Evolutionary conservation across 768 basidiomycete species (phyloP).

Genomic region (Rhizopogon roseolus): DNA sequence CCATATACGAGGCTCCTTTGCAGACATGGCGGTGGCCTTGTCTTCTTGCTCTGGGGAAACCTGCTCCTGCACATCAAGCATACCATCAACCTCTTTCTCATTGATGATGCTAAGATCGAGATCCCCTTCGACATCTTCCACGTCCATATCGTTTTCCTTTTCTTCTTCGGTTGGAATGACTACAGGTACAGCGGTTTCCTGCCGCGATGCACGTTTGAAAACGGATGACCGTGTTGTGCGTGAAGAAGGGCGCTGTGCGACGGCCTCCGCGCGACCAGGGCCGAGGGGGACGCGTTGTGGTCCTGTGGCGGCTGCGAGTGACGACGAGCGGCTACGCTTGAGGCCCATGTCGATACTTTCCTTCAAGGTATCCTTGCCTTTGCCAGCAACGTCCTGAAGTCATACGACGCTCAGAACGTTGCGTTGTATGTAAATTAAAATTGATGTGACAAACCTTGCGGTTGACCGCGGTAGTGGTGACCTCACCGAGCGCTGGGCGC

Average conservation of each 20-base stretch:
- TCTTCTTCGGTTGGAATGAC: slow-evolving; percentile 37
- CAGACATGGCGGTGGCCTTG: slow-evolving; percentile 20
- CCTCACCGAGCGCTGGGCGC: slow-evolving; percentile 76
- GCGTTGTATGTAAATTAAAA: background rate
- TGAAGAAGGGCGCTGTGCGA: slow-evolving; percentile 32
- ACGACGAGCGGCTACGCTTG: slow-evolving; percentile 61
- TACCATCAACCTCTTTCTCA: slow-evolving; percentile 59
- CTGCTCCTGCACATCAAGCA: slow-evolving; percentile 45
- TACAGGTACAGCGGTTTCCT: slow-evolving; percentile 38
- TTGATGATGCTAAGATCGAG: slow-evolving; percentile 37
- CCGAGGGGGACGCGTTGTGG: slow-evolving; percentile 70
- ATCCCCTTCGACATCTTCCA: slow-evolving; percentile 35
- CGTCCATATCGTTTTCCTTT: slow-evolving; percentile 60
- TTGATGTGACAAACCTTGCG: slow-evolving; percentile 51
- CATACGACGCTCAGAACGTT: background rate
- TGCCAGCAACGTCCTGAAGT: slow-evolving; percentile 42
- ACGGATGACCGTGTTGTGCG: slow-evolving; percentile 27
- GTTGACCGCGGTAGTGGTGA: slow-evolving; percentile 73
- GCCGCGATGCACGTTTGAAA: slow-evolving; percentile 38
- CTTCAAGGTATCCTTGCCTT: slow-evolving; percentile 58
- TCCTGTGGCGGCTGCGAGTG: slow-evolving; percentile 54
- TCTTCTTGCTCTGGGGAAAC: slow-evolving; percentile 38
- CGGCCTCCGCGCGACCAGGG: slow-evolving; percentile 45
- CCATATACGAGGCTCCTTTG: slow-evolving; percentile 55
- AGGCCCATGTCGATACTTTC: slow-evolving; percentile 47